phyloP scores from a whole-genome alignment of 495 filamentous ascomycete species.

The Schizothecium vesticola region DNA sequence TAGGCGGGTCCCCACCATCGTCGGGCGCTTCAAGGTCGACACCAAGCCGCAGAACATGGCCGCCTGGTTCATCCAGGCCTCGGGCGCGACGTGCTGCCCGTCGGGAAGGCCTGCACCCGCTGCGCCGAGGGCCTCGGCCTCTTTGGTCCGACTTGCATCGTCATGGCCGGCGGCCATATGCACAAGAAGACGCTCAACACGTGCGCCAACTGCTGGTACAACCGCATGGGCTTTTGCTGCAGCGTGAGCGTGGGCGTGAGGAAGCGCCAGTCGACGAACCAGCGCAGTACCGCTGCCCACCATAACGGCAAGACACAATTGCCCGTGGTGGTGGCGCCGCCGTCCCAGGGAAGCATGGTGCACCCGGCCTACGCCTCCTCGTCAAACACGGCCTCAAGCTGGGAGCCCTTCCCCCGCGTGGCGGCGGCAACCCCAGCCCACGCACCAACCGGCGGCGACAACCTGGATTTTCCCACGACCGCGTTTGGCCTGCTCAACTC shows the following conservation, averaged over 20 bases:
- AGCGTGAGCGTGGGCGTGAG: neutral
- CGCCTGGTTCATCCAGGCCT: conserved; percentile 21
- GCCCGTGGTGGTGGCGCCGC: too few relatives aligned
- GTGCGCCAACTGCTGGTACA: conserved; percentile 26
- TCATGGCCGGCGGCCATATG: neutral
- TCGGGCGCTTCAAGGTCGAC: neutral
- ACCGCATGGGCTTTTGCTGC: conserved; percentile 16
- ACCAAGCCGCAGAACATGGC: conserved; percentile 12
- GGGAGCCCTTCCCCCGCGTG: neutral
- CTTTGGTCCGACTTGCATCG: conserved; percentile 11
- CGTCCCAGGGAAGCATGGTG: neutral
- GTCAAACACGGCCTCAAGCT: neutral
- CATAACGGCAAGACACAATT: too few relatives aligned
- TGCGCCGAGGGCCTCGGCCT: conserved; percentile 8
- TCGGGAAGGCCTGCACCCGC: conserved; percentile 5
- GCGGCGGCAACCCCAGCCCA: neutral
- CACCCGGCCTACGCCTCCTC: neutral
- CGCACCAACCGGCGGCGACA: neutral
- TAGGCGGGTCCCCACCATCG: conserved; percentile 7
- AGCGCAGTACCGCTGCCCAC: neutral
- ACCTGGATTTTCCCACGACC: neutral
- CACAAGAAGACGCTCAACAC: conserved; percentile 1
- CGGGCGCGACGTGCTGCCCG: conserved; percentile 7
- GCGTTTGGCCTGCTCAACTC: neutral
- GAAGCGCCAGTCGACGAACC: neutral